Conservation (phyloP, 495 filamentous ascomycete genomes). For the Lepraria neglecta region DNA sequence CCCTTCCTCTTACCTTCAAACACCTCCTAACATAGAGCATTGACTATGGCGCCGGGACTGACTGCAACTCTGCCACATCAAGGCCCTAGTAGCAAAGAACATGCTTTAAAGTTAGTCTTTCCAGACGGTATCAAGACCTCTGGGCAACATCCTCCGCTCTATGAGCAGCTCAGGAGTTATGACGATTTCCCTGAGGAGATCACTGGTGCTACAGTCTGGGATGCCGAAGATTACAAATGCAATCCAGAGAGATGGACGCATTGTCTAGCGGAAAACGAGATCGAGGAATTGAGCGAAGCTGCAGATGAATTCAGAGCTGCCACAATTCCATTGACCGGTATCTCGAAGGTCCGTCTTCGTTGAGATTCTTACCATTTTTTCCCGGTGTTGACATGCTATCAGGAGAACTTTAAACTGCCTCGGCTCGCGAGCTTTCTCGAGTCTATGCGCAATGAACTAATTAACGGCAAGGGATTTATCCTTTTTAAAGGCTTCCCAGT, state of each 20-base stretch:
- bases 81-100: not conserved
- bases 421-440: slow-evolving; percentile 50
- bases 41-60: slow-evolving; percentile 17
- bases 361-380: not conserved
- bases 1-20: not conserved
- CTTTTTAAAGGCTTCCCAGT: slow-evolving; percentile 83
- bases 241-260: slow-evolving; percentile 74
- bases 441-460: slow-evolving; percentile 58
- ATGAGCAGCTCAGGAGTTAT: slow-evolving; percentile 60
- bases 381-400: not conserved
- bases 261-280: slow-evolving; percentile 57
- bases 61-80: not conserved
- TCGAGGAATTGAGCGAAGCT: slow-evolving; percentile 58
- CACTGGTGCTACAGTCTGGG: slow-evolving; percentile 72
- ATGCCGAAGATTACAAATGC: slow-evolving; percentile 60
- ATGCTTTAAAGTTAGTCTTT: slow-evolving; percentile 33
- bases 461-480: slow-evolving; percentile 83
- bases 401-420: slow-evolving; percentile 60
- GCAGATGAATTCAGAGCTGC: slow-evolving; percentile 62
- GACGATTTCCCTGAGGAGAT: slow-evolving; percentile 67
- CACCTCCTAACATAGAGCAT: not conserved
- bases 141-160: slow-evolving; percentile 73
- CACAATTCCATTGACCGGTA: slow-evolving; percentile 61
- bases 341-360: slow-evolving; percentile 49
- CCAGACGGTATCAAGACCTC: slow-evolving; percentile 61